Evolutionary conservation across 768 basidiomycete species (phyloP).

Genomic region (Trametes cubensis): DNA sequence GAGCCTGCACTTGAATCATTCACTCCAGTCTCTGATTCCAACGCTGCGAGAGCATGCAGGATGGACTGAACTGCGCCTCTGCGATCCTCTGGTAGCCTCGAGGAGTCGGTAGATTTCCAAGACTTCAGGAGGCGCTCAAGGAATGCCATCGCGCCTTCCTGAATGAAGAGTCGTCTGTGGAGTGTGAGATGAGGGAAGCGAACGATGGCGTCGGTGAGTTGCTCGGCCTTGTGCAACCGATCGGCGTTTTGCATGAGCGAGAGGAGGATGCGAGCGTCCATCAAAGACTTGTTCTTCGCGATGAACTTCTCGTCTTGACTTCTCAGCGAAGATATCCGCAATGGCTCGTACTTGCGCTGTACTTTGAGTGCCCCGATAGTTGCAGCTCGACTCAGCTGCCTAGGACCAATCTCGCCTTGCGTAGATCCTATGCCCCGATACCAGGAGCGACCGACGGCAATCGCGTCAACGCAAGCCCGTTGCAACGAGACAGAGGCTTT

Average conservation of each 20-base stretch:
- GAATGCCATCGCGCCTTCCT: neutral
- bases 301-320: conserved; percentile 2
- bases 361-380: neutral
- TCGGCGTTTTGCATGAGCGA: conserved; percentile 3
- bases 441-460: neutral
- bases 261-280: conserved; percentile 2
- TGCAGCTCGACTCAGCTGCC: neutral
- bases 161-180: conserved; percentile 4
- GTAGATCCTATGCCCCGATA: neutral
- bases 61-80: neutral
- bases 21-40: conserved; percentile 1
- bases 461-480: too few relatives aligned
- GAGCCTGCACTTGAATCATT: too few relatives aligned
- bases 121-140: conserved; percentile 1
- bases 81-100: neutral
- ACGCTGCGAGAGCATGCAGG: neutral
- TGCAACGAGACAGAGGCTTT: neutral
- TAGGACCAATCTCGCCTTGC: neutral
- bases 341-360: neutral
- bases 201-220: neutral
- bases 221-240: neutral
- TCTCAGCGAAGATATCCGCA: conserved; percentile 1
- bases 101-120: neutral
- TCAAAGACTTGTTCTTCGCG: neutral
- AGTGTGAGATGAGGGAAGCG: conserved; percentile 5